phyloP scores from a whole-genome alignment of 108 stramenopile species.

The Pseudonitzschia multiseries region DNA sequence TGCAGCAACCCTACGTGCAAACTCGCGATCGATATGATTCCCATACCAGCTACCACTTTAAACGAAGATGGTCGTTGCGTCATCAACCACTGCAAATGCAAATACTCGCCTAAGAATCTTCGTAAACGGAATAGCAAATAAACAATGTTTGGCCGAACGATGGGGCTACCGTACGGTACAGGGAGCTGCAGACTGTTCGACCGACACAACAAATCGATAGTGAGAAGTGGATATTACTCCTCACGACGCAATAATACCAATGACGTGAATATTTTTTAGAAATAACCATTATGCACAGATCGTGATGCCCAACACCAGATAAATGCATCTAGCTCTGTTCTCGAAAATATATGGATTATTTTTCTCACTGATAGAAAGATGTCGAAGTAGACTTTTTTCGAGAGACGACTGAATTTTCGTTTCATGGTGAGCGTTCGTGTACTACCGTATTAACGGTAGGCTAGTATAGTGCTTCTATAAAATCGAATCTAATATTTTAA shows the following conservation, averaged over 20 bases:
- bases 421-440: too few relatives aligned
- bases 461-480: background rate
- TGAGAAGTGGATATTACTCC: background rate
- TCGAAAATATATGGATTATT: too few relatives aligned
- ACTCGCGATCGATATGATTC: constrained; percentile 17
- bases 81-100: constrained; percentile 36
- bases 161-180: background rate
- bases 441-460: background rate
- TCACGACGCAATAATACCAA: too few relatives aligned
- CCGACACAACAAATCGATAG: background rate
- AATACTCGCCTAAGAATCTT: constrained; percentile 24
- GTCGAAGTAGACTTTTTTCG: too few relatives aligned
- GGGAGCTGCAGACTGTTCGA: too few relatives aligned
- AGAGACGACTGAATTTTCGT: too few relatives aligned
- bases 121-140: constrained; percentile 20
- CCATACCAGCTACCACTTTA: constrained; percentile 26
- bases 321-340: too few relatives aligned
- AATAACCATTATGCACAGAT: too few relatives aligned
- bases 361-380: too few relatives aligned
- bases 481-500: background rate
- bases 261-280: too few relatives aligned
- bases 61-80: constrained; percentile 39
- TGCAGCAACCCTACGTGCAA: constrained; percentile 35
- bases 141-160: background rate
- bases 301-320: too few relatives aligned